Percentiles rank a stretch among this genome's conserved stretches.
Evolutionary conservation across 441 rosid species (phyloP).

Genomic region (Monsonia emarginata): DNA sequence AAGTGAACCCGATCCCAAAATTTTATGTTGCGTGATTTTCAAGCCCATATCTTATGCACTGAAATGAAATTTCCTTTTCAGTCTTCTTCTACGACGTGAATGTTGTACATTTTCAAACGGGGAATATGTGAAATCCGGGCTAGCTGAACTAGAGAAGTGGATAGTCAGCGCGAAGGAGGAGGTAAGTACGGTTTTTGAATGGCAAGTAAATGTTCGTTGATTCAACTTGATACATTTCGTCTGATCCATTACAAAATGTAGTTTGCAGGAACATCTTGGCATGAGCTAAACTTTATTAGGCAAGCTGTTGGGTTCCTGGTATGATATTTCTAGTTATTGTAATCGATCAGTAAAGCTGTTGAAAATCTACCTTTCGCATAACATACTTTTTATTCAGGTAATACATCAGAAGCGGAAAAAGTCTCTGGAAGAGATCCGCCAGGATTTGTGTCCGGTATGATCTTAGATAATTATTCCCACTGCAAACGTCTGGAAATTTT

Average conservation of each 20-base stretch:
- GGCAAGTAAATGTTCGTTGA: not conserved
- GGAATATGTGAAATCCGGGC: conserved; percentile 91
- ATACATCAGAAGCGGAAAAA: conserved; percentile 95
- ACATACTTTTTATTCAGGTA: conserved; percentile 41
- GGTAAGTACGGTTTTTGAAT: conserved; percentile 33
- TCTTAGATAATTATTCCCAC: not conserved
- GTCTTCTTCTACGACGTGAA: conserved; percentile 92
- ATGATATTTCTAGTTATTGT: conserved; percentile 12
- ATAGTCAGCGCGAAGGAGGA: conserved; percentile 62
- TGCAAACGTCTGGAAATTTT: not conserved
- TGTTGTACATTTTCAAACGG: conserved; percentile 99
- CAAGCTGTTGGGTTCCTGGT: conserved; percentile 99
- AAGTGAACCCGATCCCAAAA: conserved; percentile 11
- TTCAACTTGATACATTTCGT: conserved; percentile 12
- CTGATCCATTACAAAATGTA: conserved; percentile 33
- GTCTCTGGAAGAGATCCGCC: conserved; percentile 74
- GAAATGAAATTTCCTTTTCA: conserved; percentile 23
- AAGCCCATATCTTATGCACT: conserved; percentile 14
- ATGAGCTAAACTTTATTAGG: conserved; percentile 82
- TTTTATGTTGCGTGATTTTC: conserved; percentile 2
- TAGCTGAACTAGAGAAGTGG: conserved; percentile 96
- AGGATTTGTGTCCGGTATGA: conserved; percentile 81
- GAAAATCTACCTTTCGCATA: not conserved
- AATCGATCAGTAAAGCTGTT: not conserved
- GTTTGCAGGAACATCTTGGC: conserved; percentile 99